phyloP scores from a whole-genome alignment of 1,139 yeast species.

The Candida freyschussii region DNA sequence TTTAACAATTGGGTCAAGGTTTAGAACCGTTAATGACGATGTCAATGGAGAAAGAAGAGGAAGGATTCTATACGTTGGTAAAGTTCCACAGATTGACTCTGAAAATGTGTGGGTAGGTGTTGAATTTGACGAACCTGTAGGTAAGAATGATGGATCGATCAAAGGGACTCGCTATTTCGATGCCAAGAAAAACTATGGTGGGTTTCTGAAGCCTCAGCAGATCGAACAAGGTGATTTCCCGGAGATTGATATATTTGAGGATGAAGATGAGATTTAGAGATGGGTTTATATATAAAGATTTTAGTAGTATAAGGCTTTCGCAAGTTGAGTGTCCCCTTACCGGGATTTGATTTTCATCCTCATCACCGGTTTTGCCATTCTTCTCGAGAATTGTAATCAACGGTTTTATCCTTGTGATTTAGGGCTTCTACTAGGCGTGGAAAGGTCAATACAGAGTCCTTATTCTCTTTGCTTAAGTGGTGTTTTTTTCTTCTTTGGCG shows the following conservation, averaged over 20 bases:
- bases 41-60: slow-evolving; percentile 62
- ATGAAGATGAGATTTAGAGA: slow-evolving; percentile 35
- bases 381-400: too few species aligned
- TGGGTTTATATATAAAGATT: too few species aligned
- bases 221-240: slow-evolving; percentile 45
- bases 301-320: too few species aligned
- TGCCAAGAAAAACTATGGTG: slow-evolving; percentile 53
- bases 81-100: slow-evolving; percentile 52
- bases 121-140: slow-evolving; percentile 63
- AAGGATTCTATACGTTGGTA: slow-evolving; percentile 60
- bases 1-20: slow-evolving; percentile 18
- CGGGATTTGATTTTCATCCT: too few species aligned
- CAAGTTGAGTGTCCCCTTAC: too few species aligned
- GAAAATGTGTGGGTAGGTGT: slow-evolving; percentile 71
- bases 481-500: background rate
- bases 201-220: slow-evolving; percentile 47
- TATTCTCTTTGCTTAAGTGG: background rate
- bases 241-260: slow-evolving; percentile 35
- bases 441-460: background rate
- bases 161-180: slow-evolving; percentile 62
- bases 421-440: too few species aligned
- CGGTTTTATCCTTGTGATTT: too few species aligned
- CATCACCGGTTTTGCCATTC: background rate
- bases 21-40: slow-evolving; percentile 33
- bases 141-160: slow-evolving; percentile 80